These are phyloP conservation scores for Botryotinia narcissicola DNA, from an alignment of 2,329 filamentous ascomycete genomes.

Conservation along the genomic window DNA sequence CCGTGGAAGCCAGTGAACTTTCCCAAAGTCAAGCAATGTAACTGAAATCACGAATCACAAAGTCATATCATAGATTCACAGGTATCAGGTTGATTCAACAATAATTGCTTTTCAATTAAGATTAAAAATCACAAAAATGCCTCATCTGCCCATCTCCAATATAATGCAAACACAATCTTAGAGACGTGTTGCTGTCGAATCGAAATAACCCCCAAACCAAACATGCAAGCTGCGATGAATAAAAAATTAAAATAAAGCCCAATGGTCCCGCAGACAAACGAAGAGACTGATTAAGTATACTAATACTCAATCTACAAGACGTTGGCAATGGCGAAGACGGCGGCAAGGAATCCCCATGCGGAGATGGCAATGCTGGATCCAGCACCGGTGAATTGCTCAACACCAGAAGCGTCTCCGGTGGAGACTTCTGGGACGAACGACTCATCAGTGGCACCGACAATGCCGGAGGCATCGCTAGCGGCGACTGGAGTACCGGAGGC, in stretches of 20 bases:
- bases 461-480: background rate
- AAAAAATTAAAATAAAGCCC: background rate
- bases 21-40: background rate
- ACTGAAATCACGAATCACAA: background rate
- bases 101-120: conserved; percentile 14
- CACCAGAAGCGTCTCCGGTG: background rate
- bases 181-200: conserved; percentile 3
- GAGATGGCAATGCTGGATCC: conserved; percentile 3
- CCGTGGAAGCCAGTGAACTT: no score
- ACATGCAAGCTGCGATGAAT: background rate
- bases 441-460: background rate
- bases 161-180: background rate
- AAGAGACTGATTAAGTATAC: background rate
- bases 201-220: conserved; percentile 3
- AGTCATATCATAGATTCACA: background rate
- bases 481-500: background rate
- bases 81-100: background rate
- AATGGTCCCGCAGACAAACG: background rate
- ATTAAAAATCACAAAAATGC: conserved; percentile 15
- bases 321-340: conserved; percentile 10
- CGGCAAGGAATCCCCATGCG: conserved; percentile 12
- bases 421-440: background rate
- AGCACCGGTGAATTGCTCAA: conserved; percentile 13
- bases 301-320: conserved; percentile 9
- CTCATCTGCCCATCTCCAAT: background rate